Conservation (phyloP, 2,329 filamentous ascomycete species). For the Emmonsiellopsis sp. region DNA sequence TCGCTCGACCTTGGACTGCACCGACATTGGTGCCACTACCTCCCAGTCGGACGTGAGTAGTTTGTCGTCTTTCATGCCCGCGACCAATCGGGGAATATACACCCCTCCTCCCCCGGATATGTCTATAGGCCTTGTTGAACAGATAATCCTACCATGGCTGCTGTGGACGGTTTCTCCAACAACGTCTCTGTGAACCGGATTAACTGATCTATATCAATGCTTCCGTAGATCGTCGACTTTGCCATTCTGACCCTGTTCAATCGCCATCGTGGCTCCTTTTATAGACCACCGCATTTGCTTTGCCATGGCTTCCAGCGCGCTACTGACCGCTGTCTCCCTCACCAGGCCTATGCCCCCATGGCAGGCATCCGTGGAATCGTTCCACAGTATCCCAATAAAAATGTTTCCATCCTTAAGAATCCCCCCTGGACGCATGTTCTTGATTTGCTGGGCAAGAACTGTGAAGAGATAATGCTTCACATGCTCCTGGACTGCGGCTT, state of each 20-base stretch:
- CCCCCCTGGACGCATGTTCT: constrained; percentile 68
- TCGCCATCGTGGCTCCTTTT: constrained; percentile 36
- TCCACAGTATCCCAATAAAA: constrained; percentile 56
- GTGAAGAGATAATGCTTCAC: constrained; percentile 67
- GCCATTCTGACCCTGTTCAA: constrained; percentile 69
- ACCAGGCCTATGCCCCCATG: constrained; percentile 22
- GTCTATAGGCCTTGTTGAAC: too few relatives aligned
- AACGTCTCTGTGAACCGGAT: neutral
- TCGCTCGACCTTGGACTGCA: constrained; percentile 23
- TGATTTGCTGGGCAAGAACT: constrained; percentile 61
- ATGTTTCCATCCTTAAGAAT: constrained; percentile 59
- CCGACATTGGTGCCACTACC: constrained; percentile 33
- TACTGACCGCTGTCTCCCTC: constrained; percentile 19
- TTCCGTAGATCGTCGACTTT: constrained; percentile 60
- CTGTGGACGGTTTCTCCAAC: too few relatives aligned
- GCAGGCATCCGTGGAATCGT: constrained; percentile 57
- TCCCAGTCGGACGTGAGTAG: constrained; percentile 52
- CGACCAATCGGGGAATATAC: neutral
- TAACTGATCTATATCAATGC: neutral
- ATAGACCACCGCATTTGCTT: constrained; percentile 62
- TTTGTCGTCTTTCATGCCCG: too few relatives aligned
- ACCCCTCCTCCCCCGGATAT: neutral
- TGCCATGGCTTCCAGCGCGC: constrained; percentile 69
- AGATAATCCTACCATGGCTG: too few relatives aligned
- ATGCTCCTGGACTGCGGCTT: constrained; percentile 69